Conservation (phyloP, 2,329 filamentous ascomycete species). For the Beauveria sp. region DNA sequence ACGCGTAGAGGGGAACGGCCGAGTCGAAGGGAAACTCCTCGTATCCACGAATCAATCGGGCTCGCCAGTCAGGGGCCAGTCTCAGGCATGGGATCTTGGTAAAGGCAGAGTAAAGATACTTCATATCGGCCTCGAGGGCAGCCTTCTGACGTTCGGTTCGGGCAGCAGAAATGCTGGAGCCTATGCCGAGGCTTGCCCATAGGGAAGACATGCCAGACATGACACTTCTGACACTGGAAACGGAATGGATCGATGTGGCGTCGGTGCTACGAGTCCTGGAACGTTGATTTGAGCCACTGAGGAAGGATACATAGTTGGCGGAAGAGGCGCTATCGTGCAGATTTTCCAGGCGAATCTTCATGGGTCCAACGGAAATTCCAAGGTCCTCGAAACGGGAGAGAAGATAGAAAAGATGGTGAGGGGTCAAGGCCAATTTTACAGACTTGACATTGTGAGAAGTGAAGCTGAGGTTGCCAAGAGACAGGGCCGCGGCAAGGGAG, state of each 20-base stretch:
- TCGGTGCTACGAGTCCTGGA: constrained; percentile 74
- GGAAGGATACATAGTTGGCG: constrained; percentile 91
- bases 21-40: constrained; percentile 98
- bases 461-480: constrained; percentile 77
- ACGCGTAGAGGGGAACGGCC: constrained; percentile 89
- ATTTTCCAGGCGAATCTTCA: constrained; percentile 94
- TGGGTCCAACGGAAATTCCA: constrained; percentile 81
- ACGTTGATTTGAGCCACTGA: constrained; percentile 68
- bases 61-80: constrained; percentile 86
- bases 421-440: constrained; percentile 83
- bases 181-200: constrained; percentile 82
- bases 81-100: constrained; percentile 94
- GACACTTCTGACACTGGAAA: constrained; percentile 92
- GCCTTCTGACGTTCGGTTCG: constrained; percentile 87
- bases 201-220: constrained; percentile 94
- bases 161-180: constrained; percentile 68
- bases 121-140: constrained; percentile 76
- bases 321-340: constrained; percentile 81
- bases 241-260: constrained; percentile 85
- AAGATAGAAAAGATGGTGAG: constrained; percentile 94
- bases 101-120: constrained; percentile 95
- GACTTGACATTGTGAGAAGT: constrained; percentile 80
- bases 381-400: constrained; percentile 93
- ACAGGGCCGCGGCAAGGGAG: constrained; percentile 76
- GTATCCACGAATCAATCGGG: constrained; percentile 81